Conservation (phyloP, 78 protist genomes). For the Creolimax fragrantissima region DNA sequence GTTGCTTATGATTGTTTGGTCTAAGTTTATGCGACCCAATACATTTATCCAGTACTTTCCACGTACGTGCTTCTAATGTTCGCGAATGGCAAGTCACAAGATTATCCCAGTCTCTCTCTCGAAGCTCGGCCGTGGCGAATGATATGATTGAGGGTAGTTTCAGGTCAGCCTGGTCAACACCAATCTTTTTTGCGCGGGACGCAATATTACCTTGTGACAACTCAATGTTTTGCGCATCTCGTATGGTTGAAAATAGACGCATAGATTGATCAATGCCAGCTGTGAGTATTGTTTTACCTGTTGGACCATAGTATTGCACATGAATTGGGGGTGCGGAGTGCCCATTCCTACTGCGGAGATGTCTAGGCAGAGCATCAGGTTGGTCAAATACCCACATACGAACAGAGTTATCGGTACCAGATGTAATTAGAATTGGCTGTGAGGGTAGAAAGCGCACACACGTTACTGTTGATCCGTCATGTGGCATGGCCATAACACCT, state of each 20-base stretch:
- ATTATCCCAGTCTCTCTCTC: constrained; percentile 42
- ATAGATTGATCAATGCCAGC: constrained; percentile 14
- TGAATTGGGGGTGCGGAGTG: constrained; percentile 37
- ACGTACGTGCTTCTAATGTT: background rate
- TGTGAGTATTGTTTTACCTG: background rate
- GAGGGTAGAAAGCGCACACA: background rate
- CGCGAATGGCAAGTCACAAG: constrained; percentile 22
- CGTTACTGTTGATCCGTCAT: background rate
- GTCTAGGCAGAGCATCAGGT: constrained; percentile 4
- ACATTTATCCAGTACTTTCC: background rate
- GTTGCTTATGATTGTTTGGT: background rate
- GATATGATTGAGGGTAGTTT: constrained; percentile 22
- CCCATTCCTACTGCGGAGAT: constrained; percentile 30
- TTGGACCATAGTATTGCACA: background rate
- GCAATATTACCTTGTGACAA: background rate
- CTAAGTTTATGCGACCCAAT: constrained; percentile 20
- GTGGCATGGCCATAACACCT: background rate
- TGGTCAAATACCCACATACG: constrained; percentile 34
- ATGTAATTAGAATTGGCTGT: constrained; percentile 28
- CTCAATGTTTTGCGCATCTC: constrained; percentile 30
- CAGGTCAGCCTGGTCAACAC: background rate
- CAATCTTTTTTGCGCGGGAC: background rate
- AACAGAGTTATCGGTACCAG: constrained; percentile 25
- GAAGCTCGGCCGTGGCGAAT: background rate
- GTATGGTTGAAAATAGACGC: constrained; percentile 18